Evolutionary conservation across 352 stramenopile species (phyloP), one percentile per base, ranked within the genome.

Genomic region (Globisporangium carolinianum): DNA sequence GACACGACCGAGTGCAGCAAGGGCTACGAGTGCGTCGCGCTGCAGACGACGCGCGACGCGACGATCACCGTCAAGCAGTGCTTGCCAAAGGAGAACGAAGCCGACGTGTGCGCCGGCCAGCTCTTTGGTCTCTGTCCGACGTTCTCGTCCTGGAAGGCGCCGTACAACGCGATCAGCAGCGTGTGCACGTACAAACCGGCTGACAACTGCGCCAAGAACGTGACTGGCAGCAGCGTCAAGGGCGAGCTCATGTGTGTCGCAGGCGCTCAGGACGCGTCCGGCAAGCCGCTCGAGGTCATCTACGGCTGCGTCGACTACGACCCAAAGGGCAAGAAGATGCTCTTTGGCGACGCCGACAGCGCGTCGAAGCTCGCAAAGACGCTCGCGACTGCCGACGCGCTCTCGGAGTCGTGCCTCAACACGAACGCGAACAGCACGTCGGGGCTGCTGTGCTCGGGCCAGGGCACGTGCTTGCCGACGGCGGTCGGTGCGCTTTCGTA

Each of bases 301-400:
- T 86, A 91, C 64, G 77, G 78, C 48, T 91, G 81, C 51, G 76
- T 87, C 5, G 81, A 89, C 67, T 73, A 81, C 35, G 79, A 87
- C 64, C 74, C 75, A 18, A 71, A 62, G 49, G 56, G 56, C 4
- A 58, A 72, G 3, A 76, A 86, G 55, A 51, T 87, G 47, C 69
- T 82, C 38, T 89, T 87, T 55, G 77, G 74, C 50, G 72, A 85
- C n/a, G 49, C 51, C 24, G 65, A 85, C 50, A 67, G 76, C 39
- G 72, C 72, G n/a, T 65, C 36, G 6, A 68, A 86, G 52, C 69
- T 87, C 24, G 63, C 73, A 8, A 76, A 85, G 57, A 73, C 79
- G 5, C 62, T 89, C 32, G 65, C 57, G 37, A 87, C 69, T n/a
- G 61, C 68, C 10, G 59, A 75, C n/a, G 64, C 65, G 5, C 60